Evolutionary conservation across 2,329 filamentous ascomycete species (phyloP), one percentile per base, ranked within the genome.

Genomic region (Clonostachys sp.): DNA sequence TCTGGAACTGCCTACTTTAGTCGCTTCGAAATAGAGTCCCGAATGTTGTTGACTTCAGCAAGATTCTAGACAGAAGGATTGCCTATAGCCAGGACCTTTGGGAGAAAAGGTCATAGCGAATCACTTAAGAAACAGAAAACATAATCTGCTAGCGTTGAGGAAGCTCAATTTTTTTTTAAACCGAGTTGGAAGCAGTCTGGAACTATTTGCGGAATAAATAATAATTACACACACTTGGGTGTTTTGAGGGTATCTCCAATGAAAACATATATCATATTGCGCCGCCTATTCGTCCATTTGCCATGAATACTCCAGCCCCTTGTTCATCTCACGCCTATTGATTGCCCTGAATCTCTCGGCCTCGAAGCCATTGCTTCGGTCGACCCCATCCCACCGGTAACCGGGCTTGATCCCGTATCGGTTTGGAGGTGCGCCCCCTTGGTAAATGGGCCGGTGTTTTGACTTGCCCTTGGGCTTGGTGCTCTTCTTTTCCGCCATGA

Each of bases 371-470:
- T 90, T 99, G 17, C 89, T 78, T 54, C 94, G 78, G 73, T 99
- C 94, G 16, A 99, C 94, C 6, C 95, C 94, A 73, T 99, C 94
- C 94, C 94, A 99, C 54, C 89, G 77, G 71, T 95, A 90, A 0
- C 94, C 95, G 0, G 94, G 94, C 51, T 86, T 78, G 51, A 99
- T 97, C 2, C 89, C 89, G 70, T 97, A 97, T 17, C 94, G 79
- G 74, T 99, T 99, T 41, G 94, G 94, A 59, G 88, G 80, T 48
- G 87, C 88, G 0, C 85, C 78, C 1, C 92, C 94, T 50, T 83
- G 72, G 63, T 97, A 99, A 5, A 87, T 63, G 5, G 86, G 89
- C 54, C 78, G 82, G 13, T 68, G 64, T 48, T 67, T 72, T 10
- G 63, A 57, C 40, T 55, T 67, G 45, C 57, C 58, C 47, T 60